Conservation (phyloP, 2,329 filamentous ascomycete genomes). For the Epichloe typhina region DNA sequence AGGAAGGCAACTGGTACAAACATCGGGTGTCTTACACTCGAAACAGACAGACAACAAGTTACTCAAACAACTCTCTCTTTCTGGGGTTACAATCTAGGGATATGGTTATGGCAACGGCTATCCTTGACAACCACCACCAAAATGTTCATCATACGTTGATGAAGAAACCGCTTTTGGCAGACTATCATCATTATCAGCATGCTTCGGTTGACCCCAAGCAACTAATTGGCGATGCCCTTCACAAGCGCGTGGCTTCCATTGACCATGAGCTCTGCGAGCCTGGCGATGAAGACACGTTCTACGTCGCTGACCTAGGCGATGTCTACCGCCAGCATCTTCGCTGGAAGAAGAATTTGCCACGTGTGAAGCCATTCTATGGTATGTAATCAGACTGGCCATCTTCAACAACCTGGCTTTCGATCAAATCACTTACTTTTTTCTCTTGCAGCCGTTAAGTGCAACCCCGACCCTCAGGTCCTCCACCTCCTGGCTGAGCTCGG, state of each 20-base stretch:
- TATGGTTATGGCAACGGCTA: slow-evolving; percentile 54
- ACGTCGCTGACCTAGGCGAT: slow-evolving; percentile 94
- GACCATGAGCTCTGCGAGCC: slow-evolving; percentile 79
- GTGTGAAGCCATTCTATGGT: slow-evolving; percentile 96
- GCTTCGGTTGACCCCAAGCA: slow-evolving; percentile 48
- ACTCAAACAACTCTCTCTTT: not conserved
- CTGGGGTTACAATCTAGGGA: slow-evolving; percentile 22
- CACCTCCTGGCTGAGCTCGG: slow-evolving; percentile 78
- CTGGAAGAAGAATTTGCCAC: slow-evolving; percentile 89
- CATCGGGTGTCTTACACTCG: too few relatives aligned
- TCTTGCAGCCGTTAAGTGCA: slow-evolving; percentile 90
- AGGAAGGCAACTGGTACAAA: not conserved
- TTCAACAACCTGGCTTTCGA: not conserved
- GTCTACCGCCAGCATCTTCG: slow-evolving; percentile 97
- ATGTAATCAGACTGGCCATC: slow-evolving; percentile 18
- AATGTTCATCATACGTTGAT: slow-evolving; percentile 32
- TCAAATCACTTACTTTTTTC: not conserved
- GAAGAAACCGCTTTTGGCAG: slow-evolving; percentile 29
- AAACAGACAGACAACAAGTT: not conserved
- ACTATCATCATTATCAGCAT: slow-evolving; percentile 28
- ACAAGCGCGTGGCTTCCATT: slow-evolving; percentile 70
- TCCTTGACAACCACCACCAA: slow-evolving; percentile 40
- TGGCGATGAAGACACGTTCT: slow-evolving; percentile 95
- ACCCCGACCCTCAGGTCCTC: slow-evolving; percentile 82
- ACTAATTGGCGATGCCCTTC: slow-evolving; percentile 76